phyloP scores from a whole-genome alignment of 1,284 basidiomycete genomes.

The Apiotrichum domesticum region DNA sequence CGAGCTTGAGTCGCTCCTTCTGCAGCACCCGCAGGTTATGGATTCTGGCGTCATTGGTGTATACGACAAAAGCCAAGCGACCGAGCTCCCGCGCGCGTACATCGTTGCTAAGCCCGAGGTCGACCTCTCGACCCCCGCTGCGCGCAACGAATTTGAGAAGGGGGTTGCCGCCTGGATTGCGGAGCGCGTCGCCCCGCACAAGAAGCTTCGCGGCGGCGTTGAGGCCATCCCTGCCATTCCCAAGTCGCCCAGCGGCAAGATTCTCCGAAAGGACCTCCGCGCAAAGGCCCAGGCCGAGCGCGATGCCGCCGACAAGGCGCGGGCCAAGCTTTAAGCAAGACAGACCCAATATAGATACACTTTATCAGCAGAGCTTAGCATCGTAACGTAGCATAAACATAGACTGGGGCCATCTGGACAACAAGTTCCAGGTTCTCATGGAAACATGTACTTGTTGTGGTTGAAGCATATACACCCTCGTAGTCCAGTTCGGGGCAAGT shows the following conservation, averaged over 20 bases:
- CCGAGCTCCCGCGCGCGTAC: conserved; percentile 61
- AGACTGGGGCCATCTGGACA: no score
- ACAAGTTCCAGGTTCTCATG: no score
- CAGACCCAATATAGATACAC: neutral
- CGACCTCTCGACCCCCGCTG: conserved; percentile 24
- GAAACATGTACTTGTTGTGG: no score
- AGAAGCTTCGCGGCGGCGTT: conserved; percentile 49
- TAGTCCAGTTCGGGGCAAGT: no score
- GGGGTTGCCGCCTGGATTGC: conserved; percentile 60
- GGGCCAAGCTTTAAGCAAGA: conserved; percentile 10
- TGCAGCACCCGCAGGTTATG: conserved; percentile 63
- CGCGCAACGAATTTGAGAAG: conserved; percentile 49
- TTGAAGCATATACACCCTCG: no score
- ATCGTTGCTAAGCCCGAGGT: conserved; percentile 57
- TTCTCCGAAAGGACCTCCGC: conserved; percentile 38
- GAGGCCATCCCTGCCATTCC: conserved; percentile 48
- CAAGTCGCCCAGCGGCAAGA: conserved; percentile 44
- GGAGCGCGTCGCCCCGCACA: conserved; percentile 51
- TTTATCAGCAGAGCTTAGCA: neutral
- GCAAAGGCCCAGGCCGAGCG: conserved; percentile 25
- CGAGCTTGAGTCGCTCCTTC: conserved; percentile 67
- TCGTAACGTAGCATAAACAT: no score
- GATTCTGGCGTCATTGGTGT: conserved; percentile 69
- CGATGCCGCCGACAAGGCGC: conserved; percentile 12
- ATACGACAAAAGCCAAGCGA: conserved; percentile 57